A percentile compares a stretch with the other conserved stretches of the same genome.
Conservation (phyloP, 768 basidiomycete species). For the Royoungia palumana region DNA sequence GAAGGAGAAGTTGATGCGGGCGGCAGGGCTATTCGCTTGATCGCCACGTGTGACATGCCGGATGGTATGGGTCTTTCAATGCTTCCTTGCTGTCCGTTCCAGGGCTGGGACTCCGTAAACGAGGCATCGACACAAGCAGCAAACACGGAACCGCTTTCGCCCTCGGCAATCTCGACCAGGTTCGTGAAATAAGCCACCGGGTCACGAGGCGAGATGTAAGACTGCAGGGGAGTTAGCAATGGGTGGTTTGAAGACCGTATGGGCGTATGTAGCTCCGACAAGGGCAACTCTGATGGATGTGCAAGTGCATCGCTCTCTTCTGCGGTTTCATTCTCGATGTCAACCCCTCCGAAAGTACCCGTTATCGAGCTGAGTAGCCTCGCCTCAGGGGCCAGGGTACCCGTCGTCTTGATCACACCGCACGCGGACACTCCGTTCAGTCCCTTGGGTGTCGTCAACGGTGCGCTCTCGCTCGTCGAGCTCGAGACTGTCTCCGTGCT, state of each 20-base stretch:
- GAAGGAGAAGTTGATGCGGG: constrained; percentile 29
- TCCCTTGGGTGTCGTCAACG: constrained; percentile 19
- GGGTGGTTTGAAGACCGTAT: constrained; percentile 10
- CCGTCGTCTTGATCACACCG: constrained; percentile 5
- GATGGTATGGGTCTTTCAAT: constrained; percentile 24
- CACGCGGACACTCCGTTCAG: constrained; percentile 5
- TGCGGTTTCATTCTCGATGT: constrained; percentile 7
- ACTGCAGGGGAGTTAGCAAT: constrained; percentile 44
- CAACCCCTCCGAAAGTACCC: constrained; percentile 39
- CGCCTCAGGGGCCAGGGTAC: constrained; percentile 23
- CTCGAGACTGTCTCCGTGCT: constrained; percentile 37
- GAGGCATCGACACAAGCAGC: constrained; percentile 34
- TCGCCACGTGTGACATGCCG: constrained; percentile 55
- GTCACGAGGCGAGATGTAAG: constrained; percentile 64
- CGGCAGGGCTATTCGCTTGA: constrained; percentile 67
- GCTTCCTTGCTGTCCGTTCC: neutral
- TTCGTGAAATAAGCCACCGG: constrained; percentile 64
- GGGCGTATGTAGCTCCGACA: neutral
- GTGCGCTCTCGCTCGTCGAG: constrained; percentile 26
- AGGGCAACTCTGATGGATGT: neutral
- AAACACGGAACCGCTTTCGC: constrained; percentile 74
- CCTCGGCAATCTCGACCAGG: constrained; percentile 77
- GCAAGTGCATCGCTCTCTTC: constrained; percentile 2
- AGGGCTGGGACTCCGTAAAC: constrained; percentile 4
- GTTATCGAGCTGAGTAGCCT: constrained; percentile 29